Percentiles rank a stretch among this genome's conserved stretches.
These are phyloP conservation scores for Triticum turgidum DNA, from an alignment of 176 grass and related monocot genomes.

Conservation along the genomic window DNA sequence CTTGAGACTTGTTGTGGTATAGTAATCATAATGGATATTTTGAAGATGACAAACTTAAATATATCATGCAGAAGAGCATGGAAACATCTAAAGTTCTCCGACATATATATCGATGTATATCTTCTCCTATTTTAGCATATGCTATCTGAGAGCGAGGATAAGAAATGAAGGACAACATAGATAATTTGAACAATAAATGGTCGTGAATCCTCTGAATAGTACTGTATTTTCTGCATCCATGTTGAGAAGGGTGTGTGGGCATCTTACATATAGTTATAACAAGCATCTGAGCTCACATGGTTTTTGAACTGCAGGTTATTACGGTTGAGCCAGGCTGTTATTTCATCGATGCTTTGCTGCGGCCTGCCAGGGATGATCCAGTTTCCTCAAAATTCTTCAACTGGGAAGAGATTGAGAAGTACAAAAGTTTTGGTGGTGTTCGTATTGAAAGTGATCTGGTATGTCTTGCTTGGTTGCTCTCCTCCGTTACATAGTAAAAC, in stretches of 20 bases:
- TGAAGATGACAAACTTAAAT: constrained; percentile 12
- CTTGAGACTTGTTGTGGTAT: not conserved
- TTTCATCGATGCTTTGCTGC: constrained; percentile 79
- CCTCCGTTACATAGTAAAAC: not conserved
- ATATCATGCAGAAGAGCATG: not conserved
- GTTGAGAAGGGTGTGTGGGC: not conserved
- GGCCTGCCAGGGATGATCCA: constrained; percentile 54
- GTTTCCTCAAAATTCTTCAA: constrained; percentile 74
- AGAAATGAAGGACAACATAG: constrained; percentile 3
- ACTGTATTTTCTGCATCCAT: constrained; percentile 15
- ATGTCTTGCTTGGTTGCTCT: constrained; percentile 33
- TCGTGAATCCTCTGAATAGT: not conserved
- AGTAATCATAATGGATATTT: not conserved
- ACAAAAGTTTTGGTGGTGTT: constrained; percentile 85
- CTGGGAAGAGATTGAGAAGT: constrained; percentile 61
- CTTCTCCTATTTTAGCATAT: constrained; percentile 1
- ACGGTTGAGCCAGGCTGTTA: constrained; percentile 96
- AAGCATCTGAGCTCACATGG: constrained; percentile 28
- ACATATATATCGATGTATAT: not conserved
- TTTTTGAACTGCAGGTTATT: constrained; percentile 74
- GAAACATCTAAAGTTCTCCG: constrained; percentile 11
- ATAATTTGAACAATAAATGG: constrained; percentile 5
- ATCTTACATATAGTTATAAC: not conserved
- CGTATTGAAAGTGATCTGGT: constrained; percentile 97
- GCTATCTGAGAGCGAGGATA: not conserved